Evolutionary conservation across 768 basidiomycete species (phyloP).

Genomic region (Panaeolus papilionaceus): DNA sequence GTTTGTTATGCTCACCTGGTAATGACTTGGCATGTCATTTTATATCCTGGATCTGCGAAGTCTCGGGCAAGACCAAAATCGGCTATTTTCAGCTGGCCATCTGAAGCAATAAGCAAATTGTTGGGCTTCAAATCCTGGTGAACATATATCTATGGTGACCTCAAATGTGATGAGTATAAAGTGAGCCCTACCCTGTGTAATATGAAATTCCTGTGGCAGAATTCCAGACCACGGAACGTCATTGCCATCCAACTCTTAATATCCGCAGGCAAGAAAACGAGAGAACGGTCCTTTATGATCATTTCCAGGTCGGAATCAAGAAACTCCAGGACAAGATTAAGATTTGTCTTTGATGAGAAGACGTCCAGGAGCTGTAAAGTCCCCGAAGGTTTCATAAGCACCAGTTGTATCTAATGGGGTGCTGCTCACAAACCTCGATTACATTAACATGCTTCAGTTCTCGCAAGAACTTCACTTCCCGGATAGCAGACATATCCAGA

Average conservation of each 20-base stretch:
- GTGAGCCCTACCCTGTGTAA: slow-evolving; percentile 78
- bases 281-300: slow-evolving; percentile 91
- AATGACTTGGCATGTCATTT: slow-evolving; percentile 99
- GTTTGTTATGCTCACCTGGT: slow-evolving; percentile 71
- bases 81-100: slow-evolving; percentile 94
- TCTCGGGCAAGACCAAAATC: slow-evolving; percentile 99
- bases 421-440: slow-evolving; percentile 70
- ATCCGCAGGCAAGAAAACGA: slow-evolving; percentile 93
- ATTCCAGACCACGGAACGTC: slow-evolving; percentile 97
- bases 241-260: slow-evolving; percentile 99
- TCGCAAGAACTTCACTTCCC: slow-evolving; percentile 96
- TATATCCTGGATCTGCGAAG: slow-evolving; percentile 92
- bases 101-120: slow-evolving; percentile 91
- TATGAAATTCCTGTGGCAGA: slow-evolving; percentile 94
- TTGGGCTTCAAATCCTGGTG: slow-evolving; percentile 96
- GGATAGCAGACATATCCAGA: slow-evolving; percentile 97
- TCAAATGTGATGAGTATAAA: neutral
- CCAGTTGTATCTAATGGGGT: neutral
- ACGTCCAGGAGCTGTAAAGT: slow-evolving; percentile 85
- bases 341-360: slow-evolving; percentile 94
- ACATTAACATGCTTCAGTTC: slow-evolving; percentile 95
- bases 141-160: slow-evolving; percentile 10
- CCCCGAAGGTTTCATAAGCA: neutral
- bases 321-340: slow-evolving; percentile 97
- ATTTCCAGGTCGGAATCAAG: slow-evolving; percentile 96